Evolutionary conservation across 2,329 filamentous ascomycete genomes (phyloP), one percentile per base, ranked within the genome.

Genomic region (Cryphonectria radicalis): DNA sequence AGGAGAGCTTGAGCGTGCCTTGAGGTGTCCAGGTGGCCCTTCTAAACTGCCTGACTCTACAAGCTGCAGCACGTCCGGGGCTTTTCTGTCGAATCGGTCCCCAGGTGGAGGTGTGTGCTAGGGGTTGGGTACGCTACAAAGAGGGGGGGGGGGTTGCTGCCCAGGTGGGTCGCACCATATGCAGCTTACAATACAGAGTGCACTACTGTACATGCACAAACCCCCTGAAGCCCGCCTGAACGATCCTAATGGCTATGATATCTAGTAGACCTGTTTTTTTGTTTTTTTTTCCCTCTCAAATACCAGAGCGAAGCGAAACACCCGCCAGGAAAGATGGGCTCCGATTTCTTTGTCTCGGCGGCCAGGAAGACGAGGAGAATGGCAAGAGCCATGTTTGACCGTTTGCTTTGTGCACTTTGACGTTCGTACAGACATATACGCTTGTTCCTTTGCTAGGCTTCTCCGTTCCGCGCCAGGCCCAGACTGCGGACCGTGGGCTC

Each of bases 21-120:
- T 17, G 14, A 11, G 59, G 35, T 14, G 60, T 40, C 32, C 37
- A 42, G 19, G 60, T 63, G 60, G 60, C 60, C 37, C 22, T 63
- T n/a, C 35, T 22, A 37, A n/a, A 19, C 60, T 63, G 55, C 60
- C 60, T 63, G 62, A 28, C n/a, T 43, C 62, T 43, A 22, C 22
- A 10, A n/a, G 19, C 14, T 64, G 62, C 62, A 64, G 63, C 63
- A 65, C 7, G 22, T 37, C 40, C 42, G 42, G 43, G 63, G 63
- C 63, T 65, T 65, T 53, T 65, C 25, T 50, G 43, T 40, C 63
- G 63, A 65, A 65, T 65, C 63, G 63, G 63, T 53, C 50, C 46
- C 42, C 42, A 22, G n/a, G 42, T 37, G n/a, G 43, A 35, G 14
- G 57, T 14, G 57, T 7, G 25, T 46, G 40, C 37, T 64, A n/a